Evolutionary conservation across 768 basidiomycete genomes (phyloP), one percentile per base, ranked within the genome.

Genomic region (Mycena haematopus): DNA sequence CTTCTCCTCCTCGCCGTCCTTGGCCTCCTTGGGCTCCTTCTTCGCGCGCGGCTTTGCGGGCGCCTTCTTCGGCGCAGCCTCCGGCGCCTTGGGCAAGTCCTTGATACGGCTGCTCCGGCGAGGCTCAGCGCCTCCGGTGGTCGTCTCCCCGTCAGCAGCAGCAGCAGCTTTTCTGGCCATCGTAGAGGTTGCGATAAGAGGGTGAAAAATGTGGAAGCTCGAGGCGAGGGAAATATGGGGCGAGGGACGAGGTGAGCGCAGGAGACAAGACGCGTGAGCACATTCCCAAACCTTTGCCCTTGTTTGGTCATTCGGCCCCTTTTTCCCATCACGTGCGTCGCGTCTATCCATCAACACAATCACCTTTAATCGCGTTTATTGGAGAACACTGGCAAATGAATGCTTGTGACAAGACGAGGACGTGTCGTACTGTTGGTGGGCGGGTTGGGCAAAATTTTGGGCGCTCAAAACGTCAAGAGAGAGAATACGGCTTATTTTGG

Each of bases 21-120:
- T 84, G 50, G n/a, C n/a, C 72, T 73, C 74, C 62, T 73, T 75
- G 17, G 65, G 36, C 31, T 70, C 82, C 56, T 86, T 85, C 74
- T 84, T 85, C 44, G 79, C 75, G 68, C 86, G 80, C 50, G 89
- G 86, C 76, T 90, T 91, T 7, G 85, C 79, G 24, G 82, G 78
- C 47, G 84, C 76, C 73, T 87, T 90, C 83, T 88, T 90, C 38
- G 73, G 72, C 7, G 78, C 49, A 9, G 31, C 14, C 29, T 33
- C 50, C 13, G 45, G 45, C 2, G 77, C 72, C 73, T 87, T 89
- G 56, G 87, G 88, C 62, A 84, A 82, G 27, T 87, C 88, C 74
- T 91, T 91, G 77, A 92, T 90, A 69, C 90, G 87, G 33, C 83
- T 76, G 9, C 89, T 91, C 76, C 90, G 90, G 74, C 90, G 89